These are phyloP conservation scores for Camellia lanceoleosa DNA, from an alignment of 148 eudicot species.

Conservation along the genomic window DNA sequence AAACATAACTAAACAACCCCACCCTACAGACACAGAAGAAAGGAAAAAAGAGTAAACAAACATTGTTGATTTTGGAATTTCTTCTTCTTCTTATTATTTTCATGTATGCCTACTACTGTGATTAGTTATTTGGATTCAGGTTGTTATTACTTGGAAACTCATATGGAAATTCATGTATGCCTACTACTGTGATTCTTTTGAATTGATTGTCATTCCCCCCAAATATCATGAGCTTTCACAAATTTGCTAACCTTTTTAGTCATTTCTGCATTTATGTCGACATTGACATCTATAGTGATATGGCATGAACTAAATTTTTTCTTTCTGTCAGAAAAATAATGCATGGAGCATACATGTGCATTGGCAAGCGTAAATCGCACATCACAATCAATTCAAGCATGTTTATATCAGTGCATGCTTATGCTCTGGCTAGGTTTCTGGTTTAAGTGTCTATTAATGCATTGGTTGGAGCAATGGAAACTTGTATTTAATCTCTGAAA, in stretches of 20 bases:
- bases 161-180: too few species aligned
- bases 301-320: neutral
- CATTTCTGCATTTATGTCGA: neutral
- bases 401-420: neutral
- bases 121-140: neutral
- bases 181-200: neutral
- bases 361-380: neutral
- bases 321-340: neutral
- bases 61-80: neutral
- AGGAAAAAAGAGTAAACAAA: neutral
- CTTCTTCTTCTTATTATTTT: neutral
- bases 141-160: too few species aligned
- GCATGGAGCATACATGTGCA: neutral
- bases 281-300: neutral
- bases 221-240: neutral
- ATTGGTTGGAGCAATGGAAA: conserved; percentile 1
- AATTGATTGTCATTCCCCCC: neutral
- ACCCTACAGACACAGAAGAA: neutral
- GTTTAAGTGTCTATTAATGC: neutral
- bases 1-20: neutral
- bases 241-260: neutral
- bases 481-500: neutral
- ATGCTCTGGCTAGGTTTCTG: neutral
- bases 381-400: neutral
- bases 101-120: neutral